These are phyloP conservation scores for Taiozyma sp. DNA, from an alignment of 1,139 yeast species.

Conservation along the genomic window DNA sequence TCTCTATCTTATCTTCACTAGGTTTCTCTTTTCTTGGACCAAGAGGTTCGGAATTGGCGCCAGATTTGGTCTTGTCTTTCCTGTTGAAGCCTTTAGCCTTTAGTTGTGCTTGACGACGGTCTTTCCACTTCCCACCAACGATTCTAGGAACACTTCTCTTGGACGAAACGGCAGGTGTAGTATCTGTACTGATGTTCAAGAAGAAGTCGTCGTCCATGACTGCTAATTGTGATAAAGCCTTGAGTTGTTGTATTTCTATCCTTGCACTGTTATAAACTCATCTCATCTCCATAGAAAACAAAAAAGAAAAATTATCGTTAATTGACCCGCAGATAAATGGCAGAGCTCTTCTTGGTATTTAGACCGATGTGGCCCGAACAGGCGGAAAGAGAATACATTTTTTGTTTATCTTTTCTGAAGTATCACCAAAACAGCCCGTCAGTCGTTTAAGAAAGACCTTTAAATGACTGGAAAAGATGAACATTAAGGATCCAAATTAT, in stretches of 20 bases:
- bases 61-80: slow-evolving; percentile 20
- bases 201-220: slow-evolving; percentile 57
- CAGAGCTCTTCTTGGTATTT: too few relatives aligned
- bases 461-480: background rate
- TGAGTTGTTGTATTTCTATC: background rate
- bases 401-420: too few relatives aligned
- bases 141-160: slow-evolving; percentile 30
- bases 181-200: slow-evolving; percentile 53
- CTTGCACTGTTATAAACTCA: background rate
- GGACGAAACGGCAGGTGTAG: slow-evolving; percentile 18
- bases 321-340: background rate
- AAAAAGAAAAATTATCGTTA: background rate
- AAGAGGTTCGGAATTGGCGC: background rate
- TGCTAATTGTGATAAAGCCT: background rate
- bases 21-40: background rate
- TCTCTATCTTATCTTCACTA: background rate
- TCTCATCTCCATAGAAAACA: background rate
- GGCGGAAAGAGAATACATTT: too few relatives aligned
- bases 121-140: slow-evolving; percentile 78
- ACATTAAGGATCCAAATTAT: background rate
- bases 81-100: slow-evolving; percentile 27
- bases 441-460: background rate
- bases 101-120: slow-evolving; percentile 58
- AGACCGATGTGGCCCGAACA: background rate
- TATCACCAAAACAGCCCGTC: too few relatives aligned